Conservation (phyloP, 495 filamentous ascomycete species). For the Neurospora sp. region DNA sequence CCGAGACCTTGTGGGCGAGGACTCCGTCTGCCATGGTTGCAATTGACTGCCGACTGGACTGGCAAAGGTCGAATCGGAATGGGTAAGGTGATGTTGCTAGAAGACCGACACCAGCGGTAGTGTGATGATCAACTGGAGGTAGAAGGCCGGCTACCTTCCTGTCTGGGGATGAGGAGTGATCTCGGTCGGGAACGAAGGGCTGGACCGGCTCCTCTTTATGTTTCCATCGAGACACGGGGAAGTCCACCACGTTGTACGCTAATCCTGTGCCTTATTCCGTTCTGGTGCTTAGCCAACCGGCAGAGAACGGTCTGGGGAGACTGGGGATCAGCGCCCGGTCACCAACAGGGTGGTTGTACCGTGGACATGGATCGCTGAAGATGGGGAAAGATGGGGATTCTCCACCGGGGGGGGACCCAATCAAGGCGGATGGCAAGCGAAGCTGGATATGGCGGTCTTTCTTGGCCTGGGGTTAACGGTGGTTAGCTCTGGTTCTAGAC, state of each 20-base stretch:
- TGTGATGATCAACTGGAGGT: not conserved
- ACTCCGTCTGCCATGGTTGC: not conserved
- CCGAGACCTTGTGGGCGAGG: not conserved
- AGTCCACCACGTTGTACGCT: not conserved
- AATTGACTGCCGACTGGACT: not conserved
- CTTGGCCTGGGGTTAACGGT: not conserved
- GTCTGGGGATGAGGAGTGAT: not conserved
- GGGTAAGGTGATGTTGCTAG: not conserved
- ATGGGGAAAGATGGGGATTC: not conserved
- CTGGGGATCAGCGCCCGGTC: not conserved
- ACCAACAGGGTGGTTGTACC: not conserved
- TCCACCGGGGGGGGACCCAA: not conserved
- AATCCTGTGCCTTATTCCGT: not conserved
- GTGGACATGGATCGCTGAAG: not conserved
- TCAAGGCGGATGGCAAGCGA: not conserved
- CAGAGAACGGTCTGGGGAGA: not conserved
- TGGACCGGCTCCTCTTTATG: not conserved
- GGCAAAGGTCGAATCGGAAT: not conserved
- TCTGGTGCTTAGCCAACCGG: not conserved
- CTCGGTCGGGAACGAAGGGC: not conserved
- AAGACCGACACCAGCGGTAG: not conserved
- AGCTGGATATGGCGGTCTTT: not conserved
- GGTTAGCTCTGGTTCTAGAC: not conserved
- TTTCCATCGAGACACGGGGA: not conserved
- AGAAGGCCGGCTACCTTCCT: not conserved